Evolutionary conservation across 371 early-diverging fungal genomes (phyloP), one percentile per base, ranked within the genome.

Genomic region (Entomophthora muscae): DNA sequence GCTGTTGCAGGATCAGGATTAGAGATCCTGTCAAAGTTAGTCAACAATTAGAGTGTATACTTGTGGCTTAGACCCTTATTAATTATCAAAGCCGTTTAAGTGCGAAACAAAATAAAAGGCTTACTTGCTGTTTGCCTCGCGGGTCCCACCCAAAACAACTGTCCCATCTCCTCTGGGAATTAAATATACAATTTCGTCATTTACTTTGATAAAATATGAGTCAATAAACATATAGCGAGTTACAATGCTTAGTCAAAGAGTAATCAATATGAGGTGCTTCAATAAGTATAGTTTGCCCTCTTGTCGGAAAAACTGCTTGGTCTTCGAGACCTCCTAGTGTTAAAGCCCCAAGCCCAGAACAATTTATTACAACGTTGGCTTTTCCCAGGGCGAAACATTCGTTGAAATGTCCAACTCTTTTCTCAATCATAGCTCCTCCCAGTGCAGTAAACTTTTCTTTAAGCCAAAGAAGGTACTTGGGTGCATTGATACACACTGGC

Each of bases 121-220:
- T 76, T 77, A 85, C 84, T 63, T 72, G 64, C 85, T 76, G 67
- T 81, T 64, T 22, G 75, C 72, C 61, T 88, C 76, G 51, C 78
- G 73, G 1, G 89, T 88, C 21, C 89, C 89, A 29, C 91, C 91
- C 0, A 88, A 71, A 27, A 89, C 74, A 22, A 86, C 83, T 33
- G 80, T 78, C 0, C 88, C 89, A 68, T 86, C 82, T 17, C 82
- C 75, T 22, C 89, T 76, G 13, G 91, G 90, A 61, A 91, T 91
- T 17, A 89, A 68, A 71, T 91, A 91, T 29, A 79, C 81, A 32
- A 81, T 71, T 27, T 73, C 62, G 52, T 42, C 65, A 57, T 66
- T 66, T 31, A 70, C 67, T 68, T 12, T 12, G 67, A 54, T 52
- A 26, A 54, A 52, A 55, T 13, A 26, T 24, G n/a, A 24, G 31